Evolutionary conservation across 2,329 filamentous ascomycete genomes (phyloP).

Genomic region (Chrysoporthe puriensis): DNA sequence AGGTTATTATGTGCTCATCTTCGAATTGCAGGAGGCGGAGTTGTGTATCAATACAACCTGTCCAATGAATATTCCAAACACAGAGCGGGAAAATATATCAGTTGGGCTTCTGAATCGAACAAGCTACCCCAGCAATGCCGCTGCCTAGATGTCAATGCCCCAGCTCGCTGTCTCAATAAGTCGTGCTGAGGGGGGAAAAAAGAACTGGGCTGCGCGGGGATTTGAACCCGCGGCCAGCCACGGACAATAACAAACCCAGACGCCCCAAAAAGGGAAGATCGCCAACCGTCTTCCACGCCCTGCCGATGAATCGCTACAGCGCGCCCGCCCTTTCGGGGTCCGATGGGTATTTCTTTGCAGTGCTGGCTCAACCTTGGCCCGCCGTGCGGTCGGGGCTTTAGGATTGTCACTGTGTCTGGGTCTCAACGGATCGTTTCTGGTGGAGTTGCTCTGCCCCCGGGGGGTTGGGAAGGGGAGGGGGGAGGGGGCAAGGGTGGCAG

Average conservation of each 20-base stretch:
- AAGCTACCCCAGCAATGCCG: background rate
- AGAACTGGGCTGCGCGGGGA: background rate
- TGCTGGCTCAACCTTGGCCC: conserved; percentile 11
- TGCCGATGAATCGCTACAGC: conserved; percentile 9
- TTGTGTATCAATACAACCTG: too few relatives aligned
- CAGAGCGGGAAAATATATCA: background rate
- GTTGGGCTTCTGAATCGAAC: background rate
- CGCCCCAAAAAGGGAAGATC: too few relatives aligned
- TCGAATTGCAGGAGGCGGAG: background rate
- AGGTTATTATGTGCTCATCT: background rate
- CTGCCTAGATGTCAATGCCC: background rate
- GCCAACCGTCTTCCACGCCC: background rate
- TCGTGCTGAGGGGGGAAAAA: background rate
- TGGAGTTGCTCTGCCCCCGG: background rate
- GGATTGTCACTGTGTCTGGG: conserved; percentile 15
- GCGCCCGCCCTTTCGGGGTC: conserved; percentile 1
- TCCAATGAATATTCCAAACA: background rate
- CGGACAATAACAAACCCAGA: too few relatives aligned
- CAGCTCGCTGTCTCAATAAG: background rate
- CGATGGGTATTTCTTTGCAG: conserved; percentile 9
- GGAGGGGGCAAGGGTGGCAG: too few relatives aligned
- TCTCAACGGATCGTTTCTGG: background rate
- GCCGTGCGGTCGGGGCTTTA: background rate
- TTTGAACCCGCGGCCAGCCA: too few relatives aligned
- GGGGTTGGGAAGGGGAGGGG: too few relatives aligned